Base-by-base conservation (phyloP, 2,329 filamentous ascomycete genomes). In the Aureobasidium namibiae region DNA sequence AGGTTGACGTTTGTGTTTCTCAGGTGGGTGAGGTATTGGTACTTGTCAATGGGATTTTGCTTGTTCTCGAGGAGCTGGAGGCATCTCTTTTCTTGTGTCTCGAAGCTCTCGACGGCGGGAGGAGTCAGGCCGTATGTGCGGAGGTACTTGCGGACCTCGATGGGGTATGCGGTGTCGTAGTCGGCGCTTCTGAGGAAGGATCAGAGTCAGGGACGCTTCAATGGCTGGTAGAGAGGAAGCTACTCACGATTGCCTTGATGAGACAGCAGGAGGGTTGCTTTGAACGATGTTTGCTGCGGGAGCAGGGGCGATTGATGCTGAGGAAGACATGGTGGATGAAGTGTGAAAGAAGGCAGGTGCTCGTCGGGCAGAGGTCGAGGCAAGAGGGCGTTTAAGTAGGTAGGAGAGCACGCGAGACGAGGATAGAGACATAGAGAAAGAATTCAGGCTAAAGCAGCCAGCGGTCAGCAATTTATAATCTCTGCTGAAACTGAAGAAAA, bases 1-100 rank as follows among this genome's bases (percentile, higher is more conserved):
- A 94, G 82, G 72, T 92, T 86, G 63, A 84, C 81, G 71, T 92
- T 92, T 67, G 86, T 83, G 70, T 81, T 81, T 75, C 90, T 88
- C 73, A 92, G 76, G 64, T 82, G 80, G 45, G 87, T 89, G 72
- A 94, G 80, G 75, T 92, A 94, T 59, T 91, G 82, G 75, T 91
- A 92, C 77, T 89, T 90, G 80, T 92, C 89, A 68, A 94, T 84
- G 64, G 78, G 76, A 48, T 87, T 89, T 63, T 82, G 76, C 63
- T 88, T 85, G 62, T 81, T 81, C 60, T 85, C 80, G 67, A 92
- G 86, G 76, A 91, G 86, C 73, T 84, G 85, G 76, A 92, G 83
- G 70, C 78, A 80, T 76, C 78, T 72, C 67, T 78, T 71, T 59
- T 72, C 71, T 68, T 81, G 79, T 41, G 73, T 69, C 61, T 80